Evolutionary conservation across 352 stramenopile genomes (phyloP).

Genomic region (Phytophthora cryptogea): DNA sequence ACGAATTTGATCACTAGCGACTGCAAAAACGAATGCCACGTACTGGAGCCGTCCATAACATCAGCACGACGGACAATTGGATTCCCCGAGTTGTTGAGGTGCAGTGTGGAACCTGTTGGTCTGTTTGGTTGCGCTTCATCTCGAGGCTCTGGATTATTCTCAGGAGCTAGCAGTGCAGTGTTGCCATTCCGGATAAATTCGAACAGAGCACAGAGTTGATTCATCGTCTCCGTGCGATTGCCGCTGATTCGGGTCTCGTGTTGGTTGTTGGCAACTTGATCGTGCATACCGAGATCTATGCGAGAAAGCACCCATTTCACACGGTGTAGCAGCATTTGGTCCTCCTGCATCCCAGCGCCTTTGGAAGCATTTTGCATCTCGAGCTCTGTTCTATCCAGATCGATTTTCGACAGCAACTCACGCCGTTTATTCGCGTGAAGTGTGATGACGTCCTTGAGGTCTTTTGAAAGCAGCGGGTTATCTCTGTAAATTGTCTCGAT

Average conservation of each 20-base stretch:
- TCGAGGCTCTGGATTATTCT: constrained; percentile 58
- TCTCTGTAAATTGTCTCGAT: constrained; percentile 74
- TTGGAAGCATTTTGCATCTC: constrained; percentile 50
- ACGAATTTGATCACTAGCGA: constrained; percentile 72
- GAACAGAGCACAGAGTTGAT: constrained; percentile 74
- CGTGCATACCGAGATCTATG: constrained; percentile 47
- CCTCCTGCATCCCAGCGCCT: constrained; percentile 33
- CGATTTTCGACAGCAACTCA: constrained; percentile 56
- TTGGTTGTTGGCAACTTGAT: constrained; percentile 19
- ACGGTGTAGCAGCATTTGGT: constrained; percentile 71
- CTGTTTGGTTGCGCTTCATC: constrained; percentile 16
- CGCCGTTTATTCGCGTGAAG: constrained; percentile 49
- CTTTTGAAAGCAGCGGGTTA: constrained; percentile 65
- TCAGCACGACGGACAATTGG: constrained; percentile 38
- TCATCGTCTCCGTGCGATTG: constrained; percentile 35
- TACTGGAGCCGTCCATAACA: constrained; percentile 41
- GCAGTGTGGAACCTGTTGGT: constrained; percentile 3
- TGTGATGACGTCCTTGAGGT: constrained; percentile 64
- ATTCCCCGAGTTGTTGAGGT: constrained; percentile 7
- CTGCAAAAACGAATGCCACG: constrained; percentile 68
- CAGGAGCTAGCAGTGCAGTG: constrained; percentile 38
- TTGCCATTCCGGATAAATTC: constrained; percentile 75
- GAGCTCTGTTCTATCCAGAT: constrained; percentile 58
- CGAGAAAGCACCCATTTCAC: constrained; percentile 83
- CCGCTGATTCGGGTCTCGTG: constrained; percentile 8